These are phyloP conservation scores for Voacanga thouarsii DNA, from an alignment of 257 asterid species.

Conservation along the genomic window DNA sequence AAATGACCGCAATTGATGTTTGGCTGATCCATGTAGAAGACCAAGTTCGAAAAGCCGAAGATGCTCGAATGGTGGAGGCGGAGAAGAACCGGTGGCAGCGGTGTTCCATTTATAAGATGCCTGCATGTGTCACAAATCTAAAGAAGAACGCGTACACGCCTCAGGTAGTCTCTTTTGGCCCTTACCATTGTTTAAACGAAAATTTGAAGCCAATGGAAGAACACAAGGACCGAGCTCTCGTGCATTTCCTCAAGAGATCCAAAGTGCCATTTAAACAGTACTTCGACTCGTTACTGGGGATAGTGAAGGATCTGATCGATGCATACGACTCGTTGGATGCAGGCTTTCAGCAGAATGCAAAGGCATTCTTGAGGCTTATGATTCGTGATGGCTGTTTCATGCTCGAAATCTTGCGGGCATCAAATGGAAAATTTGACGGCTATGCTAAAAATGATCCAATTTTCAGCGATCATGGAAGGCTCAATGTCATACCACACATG, in stretches of 20 bases:
- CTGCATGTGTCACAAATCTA: conserved; percentile 25
- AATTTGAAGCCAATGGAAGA: conserved; percentile 38
- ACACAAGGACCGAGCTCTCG: conserved; percentile 51
- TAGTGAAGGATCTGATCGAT: background rate
- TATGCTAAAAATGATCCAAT: conserved; percentile 36
- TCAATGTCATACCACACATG: conserved; percentile 29
- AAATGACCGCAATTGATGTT: background rate
- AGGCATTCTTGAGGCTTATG: conserved; percentile 31
- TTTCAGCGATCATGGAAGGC: conserved; percentile 35
- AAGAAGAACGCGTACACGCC: conserved; percentile 36
- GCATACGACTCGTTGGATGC: conserved; percentile 6
- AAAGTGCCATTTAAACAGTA: background rate
- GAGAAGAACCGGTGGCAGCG: conserved; percentile 34
- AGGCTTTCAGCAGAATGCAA: conserved; percentile 1
- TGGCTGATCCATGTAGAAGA: background rate
- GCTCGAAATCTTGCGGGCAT: conserved; percentile 28
- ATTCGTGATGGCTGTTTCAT: conserved; percentile 40
- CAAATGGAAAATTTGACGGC: background rate
- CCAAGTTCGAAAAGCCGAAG: background rate
- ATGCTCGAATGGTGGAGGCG: background rate
- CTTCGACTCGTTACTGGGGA: background rate
- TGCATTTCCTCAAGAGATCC: conserved; percentile 34
- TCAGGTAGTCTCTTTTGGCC: conserved; percentile 46
- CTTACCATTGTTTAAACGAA: conserved; percentile 30
- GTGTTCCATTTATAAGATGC: conserved; percentile 37